A percentile compares a stretch with the other conserved stretches of the same genome.
Evolutionary conservation across 495 filamentous ascomycete species (phyloP).

Genomic region (Aspergillus sparsus): DNA sequence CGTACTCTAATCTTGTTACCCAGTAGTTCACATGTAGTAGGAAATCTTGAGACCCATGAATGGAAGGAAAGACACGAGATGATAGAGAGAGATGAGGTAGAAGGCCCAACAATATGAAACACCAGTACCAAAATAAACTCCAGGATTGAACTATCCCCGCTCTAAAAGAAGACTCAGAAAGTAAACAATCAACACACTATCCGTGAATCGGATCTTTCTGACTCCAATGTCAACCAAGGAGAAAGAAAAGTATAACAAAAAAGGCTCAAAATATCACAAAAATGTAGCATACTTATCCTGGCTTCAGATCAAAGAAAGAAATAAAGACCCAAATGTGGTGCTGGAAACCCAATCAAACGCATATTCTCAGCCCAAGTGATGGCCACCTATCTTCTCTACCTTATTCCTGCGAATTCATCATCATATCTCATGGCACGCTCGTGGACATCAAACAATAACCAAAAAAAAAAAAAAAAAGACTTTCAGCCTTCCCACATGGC

Average conservation of each 20-base stretch:
- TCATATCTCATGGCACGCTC: constrained; percentile 22
- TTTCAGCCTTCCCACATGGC: constrained; percentile 17
- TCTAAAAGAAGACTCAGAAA: constrained; percentile 7
- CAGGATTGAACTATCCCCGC: constrained; percentile 18
- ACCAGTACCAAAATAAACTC: constrained; percentile 17
- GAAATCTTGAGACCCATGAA: neutral
- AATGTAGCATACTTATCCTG: neutral
- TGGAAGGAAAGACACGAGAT: constrained; percentile 6
- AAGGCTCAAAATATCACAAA: neutral
- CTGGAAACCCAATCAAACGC: too few species aligned
- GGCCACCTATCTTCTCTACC: neutral
- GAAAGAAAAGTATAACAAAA: neutral
- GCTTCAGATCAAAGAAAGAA: neutral
- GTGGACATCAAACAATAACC: neutral
- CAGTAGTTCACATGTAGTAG: neutral
- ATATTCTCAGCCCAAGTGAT: neutral
- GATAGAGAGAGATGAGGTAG: constrained; percentile 1
- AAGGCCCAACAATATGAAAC: constrained; percentile 1
- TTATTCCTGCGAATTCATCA: constrained; percentile 9
- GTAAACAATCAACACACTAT: neutral
- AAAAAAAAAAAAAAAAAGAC: neutral
- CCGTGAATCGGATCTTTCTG: neutral
- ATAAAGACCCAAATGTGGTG: neutral
- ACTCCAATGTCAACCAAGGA: neutral
- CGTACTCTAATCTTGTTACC: constrained; percentile 11